Conservation (phyloP, 2,329 filamentous ascomycete genomes). For the Knufia fluminis region DNA sequence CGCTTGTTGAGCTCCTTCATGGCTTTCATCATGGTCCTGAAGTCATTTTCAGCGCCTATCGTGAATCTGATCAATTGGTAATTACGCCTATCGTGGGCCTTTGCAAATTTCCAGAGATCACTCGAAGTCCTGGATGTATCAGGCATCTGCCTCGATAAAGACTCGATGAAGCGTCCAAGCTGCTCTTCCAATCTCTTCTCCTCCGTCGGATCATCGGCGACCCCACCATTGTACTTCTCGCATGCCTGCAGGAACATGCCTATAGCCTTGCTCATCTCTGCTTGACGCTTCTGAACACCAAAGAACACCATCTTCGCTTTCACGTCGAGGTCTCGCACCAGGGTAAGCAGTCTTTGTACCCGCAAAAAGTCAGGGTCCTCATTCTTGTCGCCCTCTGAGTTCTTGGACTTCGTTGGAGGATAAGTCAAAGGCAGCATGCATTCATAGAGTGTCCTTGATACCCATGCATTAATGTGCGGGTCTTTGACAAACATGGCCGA, state of each 20-base stretch:
- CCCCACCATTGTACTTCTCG: slow-evolving; percentile 81
- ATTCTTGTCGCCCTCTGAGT: slow-evolving; percentile 33
- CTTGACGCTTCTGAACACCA: slow-evolving; percentile 69
- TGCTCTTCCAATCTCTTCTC: slow-evolving; percentile 58
- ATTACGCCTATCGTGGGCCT: slow-evolving; percentile 76
- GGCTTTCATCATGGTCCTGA: slow-evolving; percentile 79
- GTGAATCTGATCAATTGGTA: slow-evolving; percentile 85
- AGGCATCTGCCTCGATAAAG: slow-evolving; percentile 64
- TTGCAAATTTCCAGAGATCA: slow-evolving; percentile 84
- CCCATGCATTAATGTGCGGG: slow-evolving; percentile 68
- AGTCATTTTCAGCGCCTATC: slow-evolving; percentile 77
- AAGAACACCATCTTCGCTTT: slow-evolving; percentile 82
- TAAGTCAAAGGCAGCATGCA: slow-evolving; percentile 82
- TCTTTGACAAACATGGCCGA: slow-evolving; percentile 88
- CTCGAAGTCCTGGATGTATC: slow-evolving; percentile 62
- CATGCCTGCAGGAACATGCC: slow-evolving; percentile 72
- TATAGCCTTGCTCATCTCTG: slow-evolving; percentile 63
- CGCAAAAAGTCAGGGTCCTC: slow-evolving; percentile 54
- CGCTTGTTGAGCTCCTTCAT: slow-evolving; percentile 84
- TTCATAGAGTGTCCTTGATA: slow-evolving; percentile 80
- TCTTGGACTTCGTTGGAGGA: slow-evolving; percentile 56
- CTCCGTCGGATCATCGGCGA: slow-evolving; percentile 60
- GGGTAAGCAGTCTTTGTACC: slow-evolving; percentile 71
- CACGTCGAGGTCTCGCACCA: slow-evolving; percentile 68
- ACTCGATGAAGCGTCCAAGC: slow-evolving; percentile 63